phyloP scores from a whole-genome alignment of 805 yeast species.

The Candida quercuum region DNA sequence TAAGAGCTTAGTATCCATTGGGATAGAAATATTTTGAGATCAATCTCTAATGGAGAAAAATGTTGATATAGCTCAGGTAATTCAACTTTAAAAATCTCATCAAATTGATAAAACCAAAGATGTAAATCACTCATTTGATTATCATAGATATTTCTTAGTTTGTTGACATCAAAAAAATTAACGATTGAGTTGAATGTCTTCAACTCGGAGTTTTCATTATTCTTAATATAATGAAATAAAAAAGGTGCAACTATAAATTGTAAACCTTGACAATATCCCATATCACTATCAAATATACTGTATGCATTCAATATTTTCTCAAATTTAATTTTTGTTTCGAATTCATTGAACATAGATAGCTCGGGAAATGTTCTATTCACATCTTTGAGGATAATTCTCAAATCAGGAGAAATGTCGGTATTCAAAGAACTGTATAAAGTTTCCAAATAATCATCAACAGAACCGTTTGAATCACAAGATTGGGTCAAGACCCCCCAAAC shows the following conservation, averaged over 20 bases:
- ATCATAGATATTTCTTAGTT: slow-evolving; percentile 44
- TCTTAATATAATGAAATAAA: slow-evolving; percentile 32
- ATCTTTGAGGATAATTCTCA: slow-evolving; percentile 47
- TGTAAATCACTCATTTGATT: slow-evolving; percentile 51
- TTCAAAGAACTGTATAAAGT: slow-evolving; percentile 32
- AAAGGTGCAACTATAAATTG: slow-evolving; percentile 59
- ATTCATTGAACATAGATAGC: slow-evolving; percentile 40
- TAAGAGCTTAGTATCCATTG: slow-evolving; percentile 64
- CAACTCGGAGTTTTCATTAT: slow-evolving; percentile 21
- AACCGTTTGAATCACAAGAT: slow-evolving; percentile 18
- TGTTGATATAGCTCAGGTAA: slow-evolving; percentile 40
- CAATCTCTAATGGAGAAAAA: slow-evolving; percentile 34
- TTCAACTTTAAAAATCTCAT: slow-evolving; percentile 32
- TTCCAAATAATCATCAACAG: slow-evolving; percentile 20
- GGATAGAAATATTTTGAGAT: slow-evolving; percentile 42
- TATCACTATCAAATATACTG: slow-evolving; percentile 57
- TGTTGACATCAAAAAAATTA: slow-evolving; percentile 55
- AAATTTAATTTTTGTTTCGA: slow-evolving; percentile 35
- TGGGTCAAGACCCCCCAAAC: slow-evolving; percentile 35
- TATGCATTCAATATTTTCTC: slow-evolving; percentile 56
- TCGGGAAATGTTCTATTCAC: slow-evolving; percentile 56
- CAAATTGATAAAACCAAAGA: slow-evolving; percentile 48
- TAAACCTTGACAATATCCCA: slow-evolving; percentile 67
- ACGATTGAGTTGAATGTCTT: slow-evolving; percentile 47
- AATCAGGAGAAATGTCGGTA: slow-evolving; percentile 36